phyloP scores from a whole-genome alignment of 768 basidiomycete genomes.

The Dacryopinax primogenitus region DNA sequence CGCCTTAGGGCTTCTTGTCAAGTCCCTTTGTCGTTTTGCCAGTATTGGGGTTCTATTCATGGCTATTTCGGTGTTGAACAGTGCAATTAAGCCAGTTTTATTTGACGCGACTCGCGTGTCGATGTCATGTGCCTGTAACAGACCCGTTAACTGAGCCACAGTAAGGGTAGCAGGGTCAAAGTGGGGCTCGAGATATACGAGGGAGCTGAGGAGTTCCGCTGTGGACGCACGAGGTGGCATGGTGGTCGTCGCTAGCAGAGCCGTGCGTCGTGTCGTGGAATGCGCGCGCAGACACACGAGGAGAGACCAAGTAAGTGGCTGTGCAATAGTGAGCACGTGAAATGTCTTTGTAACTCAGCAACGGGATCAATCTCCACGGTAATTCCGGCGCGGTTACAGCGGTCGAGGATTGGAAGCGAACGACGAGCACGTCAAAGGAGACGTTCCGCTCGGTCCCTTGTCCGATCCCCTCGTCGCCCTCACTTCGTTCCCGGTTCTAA shows the following conservation, averaged over 20 bases:
- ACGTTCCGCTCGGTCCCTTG: not conserved
- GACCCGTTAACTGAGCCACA: constrained; percentile 65
- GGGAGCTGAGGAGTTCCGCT: constrained; percentile 56
- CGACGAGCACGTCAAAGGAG: not conserved
- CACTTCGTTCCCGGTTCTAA: not conserved
- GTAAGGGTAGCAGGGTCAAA: constrained; percentile 65
- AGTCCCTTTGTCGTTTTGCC: constrained; percentile 49
- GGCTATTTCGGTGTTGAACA: constrained; percentile 70
- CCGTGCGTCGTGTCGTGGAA: constrained; percentile 5
- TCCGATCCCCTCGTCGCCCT: not conserved
- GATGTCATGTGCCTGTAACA: constrained; percentile 65
- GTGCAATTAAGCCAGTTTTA: constrained; percentile 59
- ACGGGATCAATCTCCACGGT: not conserved
- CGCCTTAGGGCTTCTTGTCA: constrained; percentile 62
- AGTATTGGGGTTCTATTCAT: constrained; percentile 43
- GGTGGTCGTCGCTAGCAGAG: constrained; percentile 15
- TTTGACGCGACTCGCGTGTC: constrained; percentile 61
- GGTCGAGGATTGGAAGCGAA: not conserved
- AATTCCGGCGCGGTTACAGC: not conserved
- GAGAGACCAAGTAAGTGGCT: not conserved
- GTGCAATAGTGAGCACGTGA: not conserved
- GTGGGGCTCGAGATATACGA: constrained; percentile 66
- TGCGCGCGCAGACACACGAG: constrained; percentile 2
- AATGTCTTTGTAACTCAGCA: not conserved
- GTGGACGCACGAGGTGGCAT: constrained; percentile 67